Conservation (phyloP, 164 flowering plant genomes). For the Nelumbo lutea region DNA sequence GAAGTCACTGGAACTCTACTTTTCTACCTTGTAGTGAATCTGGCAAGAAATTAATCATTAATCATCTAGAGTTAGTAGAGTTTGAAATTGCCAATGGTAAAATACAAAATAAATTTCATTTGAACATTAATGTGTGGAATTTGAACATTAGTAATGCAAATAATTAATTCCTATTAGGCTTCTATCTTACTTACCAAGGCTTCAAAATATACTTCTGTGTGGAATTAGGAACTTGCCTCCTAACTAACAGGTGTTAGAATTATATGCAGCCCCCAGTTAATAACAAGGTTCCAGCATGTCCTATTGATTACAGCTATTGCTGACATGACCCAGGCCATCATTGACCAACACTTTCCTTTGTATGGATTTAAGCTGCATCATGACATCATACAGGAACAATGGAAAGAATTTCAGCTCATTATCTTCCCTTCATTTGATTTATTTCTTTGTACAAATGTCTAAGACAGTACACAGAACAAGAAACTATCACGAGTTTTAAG, state of each 20-base stretch:
- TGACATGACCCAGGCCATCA: slow-evolving; percentile 50
- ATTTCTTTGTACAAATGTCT: slow-evolving; percentile 61
- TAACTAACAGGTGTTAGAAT: slow-evolving; percentile 45
- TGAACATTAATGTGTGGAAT: too few species aligned
- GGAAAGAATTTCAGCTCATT: slow-evolving; percentile 59
- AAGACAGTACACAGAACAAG: slow-evolving; percentile 43
- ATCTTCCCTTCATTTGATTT: slow-evolving; percentile 45
- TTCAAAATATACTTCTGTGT: slow-evolving; percentile 45
- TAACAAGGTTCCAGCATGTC: background rate
- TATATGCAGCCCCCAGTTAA: background rate
- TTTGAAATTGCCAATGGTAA: too few species aligned
- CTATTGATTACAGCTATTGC: slow-evolving; percentile 37
- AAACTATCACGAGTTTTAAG: background rate
- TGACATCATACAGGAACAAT: slow-evolving; percentile 56
- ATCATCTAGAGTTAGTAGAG: too few species aligned
- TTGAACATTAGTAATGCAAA: too few species aligned
- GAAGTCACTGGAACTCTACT: too few species aligned
- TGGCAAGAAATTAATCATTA: too few species aligned
- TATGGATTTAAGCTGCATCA: slow-evolving; percentile 44
- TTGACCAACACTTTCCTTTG: slow-evolving; percentile 35
- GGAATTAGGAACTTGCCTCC: slow-evolving; percentile 59
- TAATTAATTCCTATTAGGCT: background rate
- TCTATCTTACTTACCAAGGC: slow-evolving; percentile 43
- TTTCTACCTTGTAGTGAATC: too few species aligned
- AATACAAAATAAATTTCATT: too few species aligned